Conservation (phyloP, 2,329 filamentous ascomycete species). For the Biscogniauxia marginata region DNA sequence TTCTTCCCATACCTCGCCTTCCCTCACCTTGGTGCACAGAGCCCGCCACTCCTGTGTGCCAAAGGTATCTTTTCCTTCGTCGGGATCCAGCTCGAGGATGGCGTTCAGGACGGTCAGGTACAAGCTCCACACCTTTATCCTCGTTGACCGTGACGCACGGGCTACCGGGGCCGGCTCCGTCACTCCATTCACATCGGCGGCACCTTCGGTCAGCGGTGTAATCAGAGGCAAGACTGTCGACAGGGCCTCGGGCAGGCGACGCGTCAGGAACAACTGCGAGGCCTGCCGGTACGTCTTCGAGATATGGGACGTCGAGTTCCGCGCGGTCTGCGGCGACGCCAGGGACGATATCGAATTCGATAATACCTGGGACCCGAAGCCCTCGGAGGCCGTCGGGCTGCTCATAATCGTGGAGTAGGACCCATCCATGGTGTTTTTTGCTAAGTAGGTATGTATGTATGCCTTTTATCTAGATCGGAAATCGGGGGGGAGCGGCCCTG, state of each 20-base stretch:
- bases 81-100: slow-evolving; percentile 81
- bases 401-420: slow-evolving; percentile 42
- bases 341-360: slow-evolving; percentile 70
- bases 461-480: not conserved
- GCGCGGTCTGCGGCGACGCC: slow-evolving; percentile 58
- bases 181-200: slow-evolving; percentile 43
- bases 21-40: slow-evolving; percentile 79
- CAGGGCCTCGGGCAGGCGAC: slow-evolving; percentile 85
- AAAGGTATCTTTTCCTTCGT: slow-evolving; percentile 87
- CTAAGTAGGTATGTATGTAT: not conserved
- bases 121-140: slow-evolving; percentile 96
- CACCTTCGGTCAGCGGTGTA: slow-evolving; percentile 49
- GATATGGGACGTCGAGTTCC: slow-evolving; percentile 68
- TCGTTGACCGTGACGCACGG: slow-evolving; percentile 73
- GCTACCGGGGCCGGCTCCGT: slow-evolving; percentile 70
- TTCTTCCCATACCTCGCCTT: slow-evolving; percentile 92
- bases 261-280: slow-evolving; percentile 90
- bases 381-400: slow-evolving; percentile 47
- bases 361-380: slow-evolving; percentile 48
- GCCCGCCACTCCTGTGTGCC: slow-evolving; percentile 82
- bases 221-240: slow-evolving; percentile 83
- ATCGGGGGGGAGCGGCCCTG: too few relatives aligned
- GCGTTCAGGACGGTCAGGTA: slow-evolving; percentile 93
- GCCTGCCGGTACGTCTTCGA: slow-evolving; percentile 94
- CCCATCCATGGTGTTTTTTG: slow-evolving; percentile 36